Evolutionary conservation across 108 stramenopile genomes (phyloP).

Genomic region (Cyclostephanos invisitatus): DNA sequence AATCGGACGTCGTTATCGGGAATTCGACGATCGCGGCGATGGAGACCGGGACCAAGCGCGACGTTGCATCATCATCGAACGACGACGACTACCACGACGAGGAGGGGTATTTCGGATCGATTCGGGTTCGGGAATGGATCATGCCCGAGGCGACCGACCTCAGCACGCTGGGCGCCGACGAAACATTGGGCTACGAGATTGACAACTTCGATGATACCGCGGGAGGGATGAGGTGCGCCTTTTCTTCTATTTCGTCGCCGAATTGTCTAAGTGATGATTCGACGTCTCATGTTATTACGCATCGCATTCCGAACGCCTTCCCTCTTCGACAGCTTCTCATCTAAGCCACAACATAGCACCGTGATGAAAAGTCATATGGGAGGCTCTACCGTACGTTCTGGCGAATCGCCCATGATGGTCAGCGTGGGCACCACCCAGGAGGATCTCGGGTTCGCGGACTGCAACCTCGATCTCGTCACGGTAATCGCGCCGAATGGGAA

Average conservation of each 20-base stretch:
- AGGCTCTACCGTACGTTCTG: constrained; percentile 18
- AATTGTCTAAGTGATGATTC: too few species aligned
- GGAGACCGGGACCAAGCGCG: too few species aligned
- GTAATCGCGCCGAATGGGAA: constrained; percentile 62
- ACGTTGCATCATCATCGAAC: not conserved
- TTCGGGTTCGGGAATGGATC: not conserved
- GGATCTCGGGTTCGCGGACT: constrained; percentile 22
- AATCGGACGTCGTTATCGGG: not conserved
- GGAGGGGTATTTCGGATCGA: not conserved
- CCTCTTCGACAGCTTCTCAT: too few species aligned
- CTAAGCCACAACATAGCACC: not conserved
- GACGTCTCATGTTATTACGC: too few species aligned
- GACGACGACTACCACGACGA: not conserved
- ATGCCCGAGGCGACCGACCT: not conserved
- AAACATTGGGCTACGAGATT: not conserved
- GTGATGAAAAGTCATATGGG: constrained; percentile 33
- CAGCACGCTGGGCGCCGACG: not conserved
- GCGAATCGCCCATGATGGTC: constrained; percentile 23
- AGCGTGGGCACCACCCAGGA: constrained; percentile 36
- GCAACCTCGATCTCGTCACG: constrained; percentile 28
- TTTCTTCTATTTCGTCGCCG: too few species aligned
- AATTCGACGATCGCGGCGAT: not conserved
- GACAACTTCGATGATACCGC: not conserved
- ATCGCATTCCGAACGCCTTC: too few species aligned
- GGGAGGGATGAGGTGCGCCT: not conserved